Conservation (phyloP, 2,329 filamentous ascomycete species). For the Cladosporium sp. region DNA sequence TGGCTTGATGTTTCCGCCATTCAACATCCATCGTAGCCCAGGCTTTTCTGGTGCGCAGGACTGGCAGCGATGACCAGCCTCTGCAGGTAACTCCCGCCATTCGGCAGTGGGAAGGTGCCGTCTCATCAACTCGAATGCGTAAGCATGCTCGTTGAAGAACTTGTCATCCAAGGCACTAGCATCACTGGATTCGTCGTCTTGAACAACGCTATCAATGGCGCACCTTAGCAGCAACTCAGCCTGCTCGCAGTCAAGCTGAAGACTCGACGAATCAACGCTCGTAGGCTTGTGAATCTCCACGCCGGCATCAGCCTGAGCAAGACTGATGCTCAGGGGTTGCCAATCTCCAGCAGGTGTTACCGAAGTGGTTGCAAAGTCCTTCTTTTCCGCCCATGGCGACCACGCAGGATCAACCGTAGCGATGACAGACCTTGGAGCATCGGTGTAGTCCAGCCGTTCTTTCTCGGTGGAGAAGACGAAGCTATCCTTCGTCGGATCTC, state of each 20-base stretch:
- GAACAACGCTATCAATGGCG: background rate
- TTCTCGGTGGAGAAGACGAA: constrained; percentile 56
- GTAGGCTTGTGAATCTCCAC: background rate
- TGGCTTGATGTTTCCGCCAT: constrained; percentile 33
- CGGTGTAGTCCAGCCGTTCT: constrained; percentile 42
- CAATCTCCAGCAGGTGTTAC: background rate
- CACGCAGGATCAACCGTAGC: constrained; percentile 46
- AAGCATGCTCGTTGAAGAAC: constrained; percentile 18
- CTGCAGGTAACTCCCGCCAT: constrained; percentile 17
- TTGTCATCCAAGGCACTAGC: background rate
- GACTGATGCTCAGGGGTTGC: background rate
- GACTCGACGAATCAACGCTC: background rate
- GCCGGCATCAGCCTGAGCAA: background rate
- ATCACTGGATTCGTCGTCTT: background rate
- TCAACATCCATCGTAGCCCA: constrained; percentile 35
- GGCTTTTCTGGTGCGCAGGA: constrained; percentile 39
- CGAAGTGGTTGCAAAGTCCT: background rate
- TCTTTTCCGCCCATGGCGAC: constrained; percentile 32
- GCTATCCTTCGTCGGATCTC: constrained; percentile 43
- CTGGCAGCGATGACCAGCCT: constrained; percentile 9
- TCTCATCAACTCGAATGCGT: constrained; percentile 25
- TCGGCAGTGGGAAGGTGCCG: constrained; percentile 15
- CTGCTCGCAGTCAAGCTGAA: background rate
- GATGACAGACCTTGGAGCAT: constrained; percentile 42
- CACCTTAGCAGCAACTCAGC: constrained; percentile 6